Conservation (phyloP, 2,329 filamentous ascomycete species). For the Aspergillus sp. region DNA sequence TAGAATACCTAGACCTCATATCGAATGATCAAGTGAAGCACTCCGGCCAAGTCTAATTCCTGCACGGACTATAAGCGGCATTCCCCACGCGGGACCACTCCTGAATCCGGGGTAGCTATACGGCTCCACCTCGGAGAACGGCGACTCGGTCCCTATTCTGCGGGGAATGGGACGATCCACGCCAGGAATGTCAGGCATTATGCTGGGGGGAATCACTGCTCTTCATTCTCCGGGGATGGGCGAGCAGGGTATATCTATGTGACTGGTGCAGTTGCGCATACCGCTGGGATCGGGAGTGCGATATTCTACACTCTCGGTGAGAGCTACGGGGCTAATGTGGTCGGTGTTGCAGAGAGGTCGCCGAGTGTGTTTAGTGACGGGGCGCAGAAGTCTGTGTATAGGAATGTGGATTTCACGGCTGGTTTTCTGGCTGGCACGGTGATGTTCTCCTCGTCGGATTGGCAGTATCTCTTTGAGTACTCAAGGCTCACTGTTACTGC, state of each 20-base stretch:
- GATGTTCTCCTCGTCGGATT: slow-evolving; percentile 18
- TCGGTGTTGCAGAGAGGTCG: slow-evolving; percentile 21
- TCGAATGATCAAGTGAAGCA: no score
- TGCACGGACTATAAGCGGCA: no score
- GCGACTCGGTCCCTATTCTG: slow-evolving; percentile 10
- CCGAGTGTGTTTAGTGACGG: slow-evolving; percentile 30
- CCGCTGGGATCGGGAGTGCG: slow-evolving; percentile 31
- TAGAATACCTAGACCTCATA: no score
- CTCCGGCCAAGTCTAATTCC: no score
- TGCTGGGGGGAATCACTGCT: slow-evolving; percentile 32
- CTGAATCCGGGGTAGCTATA: no score
- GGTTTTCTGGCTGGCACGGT: slow-evolving; percentile 30
- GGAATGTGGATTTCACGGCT: slow-evolving; percentile 23
- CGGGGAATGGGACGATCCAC: slow-evolving; percentile 31
- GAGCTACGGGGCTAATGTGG: slow-evolving; percentile 27
- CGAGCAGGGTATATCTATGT: slow-evolving; percentile 30
- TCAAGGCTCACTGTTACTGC: neutral
- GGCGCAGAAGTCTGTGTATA: slow-evolving; percentile 8
- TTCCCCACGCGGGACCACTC: no score
- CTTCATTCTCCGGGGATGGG: slow-evolving; percentile 33
- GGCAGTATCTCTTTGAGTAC: neutral
- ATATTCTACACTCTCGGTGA: slow-evolving; percentile 32
- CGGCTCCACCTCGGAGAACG: no score
- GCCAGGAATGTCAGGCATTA: slow-evolving; percentile 25
- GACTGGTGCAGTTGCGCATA: slow-evolving; percentile 28